Percentiles rank a stretch among this genome's conserved stretches.
phyloP scores from a whole-genome alignment of 768 basidiomycete species.

The Sporobolomyces pararoseus region DNA sequence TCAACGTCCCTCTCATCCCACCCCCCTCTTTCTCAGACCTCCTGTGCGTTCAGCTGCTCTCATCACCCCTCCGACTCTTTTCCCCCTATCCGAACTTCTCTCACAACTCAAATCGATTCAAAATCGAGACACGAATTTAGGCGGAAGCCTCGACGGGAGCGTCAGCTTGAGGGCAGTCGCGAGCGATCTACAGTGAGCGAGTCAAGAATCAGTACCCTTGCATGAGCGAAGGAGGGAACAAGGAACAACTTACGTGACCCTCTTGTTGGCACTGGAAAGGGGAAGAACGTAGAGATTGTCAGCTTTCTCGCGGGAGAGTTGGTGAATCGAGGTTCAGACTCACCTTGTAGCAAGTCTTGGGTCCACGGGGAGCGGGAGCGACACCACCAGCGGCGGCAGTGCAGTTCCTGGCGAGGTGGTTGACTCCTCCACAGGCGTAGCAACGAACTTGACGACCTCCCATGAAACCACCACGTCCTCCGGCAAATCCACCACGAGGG shows the following conservation, averaged over 20 bases:
- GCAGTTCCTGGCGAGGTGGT: slow-evolving; percentile 28
- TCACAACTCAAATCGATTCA: no score
- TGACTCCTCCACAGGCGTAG: slow-evolving; percentile 34
- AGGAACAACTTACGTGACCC: slow-evolving; percentile 29
- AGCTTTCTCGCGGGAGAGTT: neutral
- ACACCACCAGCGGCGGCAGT: slow-evolving; percentile 9
- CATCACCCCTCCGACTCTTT: neutral
- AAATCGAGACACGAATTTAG: slow-evolving; percentile 6
- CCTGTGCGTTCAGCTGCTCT: neutral
- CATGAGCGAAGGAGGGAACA: neutral
- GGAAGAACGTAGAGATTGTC: neutral
- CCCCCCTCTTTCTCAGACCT: neutral
- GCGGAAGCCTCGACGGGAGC: slow-evolving; percentile 24
- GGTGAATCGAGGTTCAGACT: no score
- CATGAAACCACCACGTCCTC: slow-evolving; percentile 15
- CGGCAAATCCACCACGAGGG: slow-evolving; percentile 31
- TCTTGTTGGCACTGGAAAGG: slow-evolving; percentile 23
- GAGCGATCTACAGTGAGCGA: slow-evolving; percentile 17
- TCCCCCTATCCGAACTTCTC: neutral
- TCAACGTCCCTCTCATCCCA: neutral
- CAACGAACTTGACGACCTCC: slow-evolving; percentile 16
- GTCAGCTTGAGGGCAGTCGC: slow-evolving; percentile 33
- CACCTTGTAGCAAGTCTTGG: slow-evolving; percentile 28
- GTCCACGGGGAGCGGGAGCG: neutral
- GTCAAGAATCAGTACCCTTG: neutral